Base-by-base conservation (phyloP, 1,284 basidiomycete genomes). In the Trichosporon sp. region DNA sequence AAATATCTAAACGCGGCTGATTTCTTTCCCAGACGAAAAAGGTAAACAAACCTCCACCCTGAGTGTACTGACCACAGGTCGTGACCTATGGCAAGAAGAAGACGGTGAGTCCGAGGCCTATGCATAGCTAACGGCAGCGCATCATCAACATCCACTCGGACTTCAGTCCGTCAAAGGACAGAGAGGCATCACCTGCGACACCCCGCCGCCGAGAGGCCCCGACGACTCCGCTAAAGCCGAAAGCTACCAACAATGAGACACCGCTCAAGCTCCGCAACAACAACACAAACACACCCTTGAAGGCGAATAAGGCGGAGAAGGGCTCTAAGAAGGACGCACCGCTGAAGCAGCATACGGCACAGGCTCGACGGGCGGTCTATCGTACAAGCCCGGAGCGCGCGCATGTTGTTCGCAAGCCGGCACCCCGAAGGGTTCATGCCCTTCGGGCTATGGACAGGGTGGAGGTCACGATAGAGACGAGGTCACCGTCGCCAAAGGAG, bases 11-110 rank as follows among this genome's bases (percentile, higher is more conserved):
- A 76, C 77, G 76, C 77, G 76, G 76, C 76, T 79, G 78, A 68
- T 78, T 78, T 78, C 74, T 70, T 69, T 70, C 67, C 21, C 73
- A 82, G 80, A 82, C 81, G 71, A 79, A 79, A 68, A 81, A 81
- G 76, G 80, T 80, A 68, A 40, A n/a, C 54, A 63, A 32, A 64
- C 11, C 37, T 54, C 63, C 40, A 65, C 43, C 12, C 19, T n/a
- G 38, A 63, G 21, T 21, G 35, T n/a, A 67, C 67, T 70, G 37
- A 72, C 66, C 26, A 37, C 71, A 83, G 78, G 81, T 84, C 73
- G 81, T 76, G 7, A 80, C 81, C 4, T 84, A 84, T 67, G 83
- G 83, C 26, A 75, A 74, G 38, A 80, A 78, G 67, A 78, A 79
- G 70, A 79, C 77, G 4, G 82, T 83, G 64, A 75, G 32, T 31